Evolutionary conservation across 345 rosid species (phyloP).

Genomic region (Salix udensis): DNA sequence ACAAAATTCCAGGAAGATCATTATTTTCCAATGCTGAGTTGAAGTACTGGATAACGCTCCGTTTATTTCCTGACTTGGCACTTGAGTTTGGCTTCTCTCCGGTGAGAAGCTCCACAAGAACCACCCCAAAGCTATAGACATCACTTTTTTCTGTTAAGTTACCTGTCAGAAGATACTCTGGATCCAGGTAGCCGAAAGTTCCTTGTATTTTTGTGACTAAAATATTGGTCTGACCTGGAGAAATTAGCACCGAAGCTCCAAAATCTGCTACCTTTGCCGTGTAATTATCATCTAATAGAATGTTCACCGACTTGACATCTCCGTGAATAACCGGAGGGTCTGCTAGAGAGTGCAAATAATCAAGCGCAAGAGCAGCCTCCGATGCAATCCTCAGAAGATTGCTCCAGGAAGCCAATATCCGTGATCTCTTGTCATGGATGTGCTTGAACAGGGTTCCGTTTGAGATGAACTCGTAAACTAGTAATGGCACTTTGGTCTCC

Average conservation of each 20-base stretch:
- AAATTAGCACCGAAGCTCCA: conserved; percentile 31
- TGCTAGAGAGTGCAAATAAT: conserved; percentile 34
- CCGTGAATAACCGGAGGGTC: conserved; percentile 37
- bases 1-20: not conserved
- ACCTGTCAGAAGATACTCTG: conserved; percentile 29
- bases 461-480: conserved; percentile 29
- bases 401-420: conserved; percentile 14
- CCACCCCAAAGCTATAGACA: conserved; percentile 35
- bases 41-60: conserved; percentile 12
- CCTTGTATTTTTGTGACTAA: conserved; percentile 21
- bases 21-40: not conserved
- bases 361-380: conserved; percentile 34
- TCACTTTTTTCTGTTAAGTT: conserved; percentile 28
- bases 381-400: conserved; percentile 17
- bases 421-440: conserved; percentile 18
- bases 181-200: conserved; percentile 36
- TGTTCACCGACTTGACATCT: conserved; percentile 31
- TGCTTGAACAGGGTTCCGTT: conserved; percentile 25
- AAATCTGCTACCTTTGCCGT: conserved; percentile 35
- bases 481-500: conserved; percentile 32
- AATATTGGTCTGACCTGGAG: not conserved
- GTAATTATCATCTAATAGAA: conserved; percentile 26
- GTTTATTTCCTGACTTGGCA: not conserved
- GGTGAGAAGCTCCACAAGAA: conserved; percentile 31
- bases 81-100: conserved; percentile 7